Conservation (phyloP, 2,329 filamentous ascomycete genomes). For the Orbilia quercus region DNA sequence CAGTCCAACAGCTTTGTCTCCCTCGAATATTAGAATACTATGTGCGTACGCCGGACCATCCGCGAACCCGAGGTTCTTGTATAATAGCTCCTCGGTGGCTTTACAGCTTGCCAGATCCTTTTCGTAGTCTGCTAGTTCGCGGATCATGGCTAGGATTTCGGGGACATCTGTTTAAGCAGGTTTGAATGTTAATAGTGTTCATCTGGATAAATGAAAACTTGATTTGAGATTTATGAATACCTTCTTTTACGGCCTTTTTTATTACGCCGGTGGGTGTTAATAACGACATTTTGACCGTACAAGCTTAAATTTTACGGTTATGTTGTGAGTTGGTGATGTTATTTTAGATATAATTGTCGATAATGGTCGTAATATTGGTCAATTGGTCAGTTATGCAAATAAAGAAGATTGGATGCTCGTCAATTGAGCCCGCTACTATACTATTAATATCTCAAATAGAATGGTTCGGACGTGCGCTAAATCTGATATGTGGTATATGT, state of each 20-base stretch:
- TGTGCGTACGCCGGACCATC: constrained; percentile 64
- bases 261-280: constrained; percentile 25
- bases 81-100: constrained; percentile 79
- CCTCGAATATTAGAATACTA: constrained; percentile 57
- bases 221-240: constrained; percentile 1
- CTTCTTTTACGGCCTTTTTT: constrained; percentile 43
- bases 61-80: constrained; percentile 81
- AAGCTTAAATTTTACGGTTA: constrained; percentile 13
- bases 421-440: too few relatives aligned
- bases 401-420: too few relatives aligned
- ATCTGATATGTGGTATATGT: neutral
- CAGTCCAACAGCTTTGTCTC: constrained; percentile 57
- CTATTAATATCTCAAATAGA: too few relatives aligned
- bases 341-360: too few relatives aligned
- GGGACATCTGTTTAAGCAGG: constrained; percentile 73
- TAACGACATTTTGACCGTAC: constrained; percentile 24
- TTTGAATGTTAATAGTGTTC: constrained; percentile 6
- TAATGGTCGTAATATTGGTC: too few relatives aligned
- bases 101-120: constrained; percentile 75
- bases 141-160: constrained; percentile 82
- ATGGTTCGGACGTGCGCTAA: neutral
- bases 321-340: constrained; percentile 15
- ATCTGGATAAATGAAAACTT: constrained; percentile 10
- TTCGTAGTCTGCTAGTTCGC: constrained; percentile 88
- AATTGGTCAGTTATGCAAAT: too few relatives aligned